Evolutionary conservation across 1,139 yeast genomes (phyloP), one percentile per base, ranked within the genome.

Genomic region (Kodamaea ohmeri): DNA sequence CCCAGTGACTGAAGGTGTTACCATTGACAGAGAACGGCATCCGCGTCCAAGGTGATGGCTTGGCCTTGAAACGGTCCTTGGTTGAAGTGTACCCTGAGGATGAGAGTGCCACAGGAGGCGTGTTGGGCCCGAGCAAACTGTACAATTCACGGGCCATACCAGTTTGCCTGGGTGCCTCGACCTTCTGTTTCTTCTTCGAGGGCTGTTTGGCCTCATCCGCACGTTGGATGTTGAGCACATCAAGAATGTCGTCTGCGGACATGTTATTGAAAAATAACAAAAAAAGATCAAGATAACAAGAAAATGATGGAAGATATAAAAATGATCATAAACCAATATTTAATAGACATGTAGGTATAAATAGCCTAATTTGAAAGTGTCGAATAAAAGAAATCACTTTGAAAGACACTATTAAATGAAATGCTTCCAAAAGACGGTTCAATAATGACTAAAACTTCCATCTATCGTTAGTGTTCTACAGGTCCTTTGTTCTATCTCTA

Each of bases 101-200:
- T 9, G 52, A 39, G 11, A 80, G 55, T 34, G 69, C 70, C 2
- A 89, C 78, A 1, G 98, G 94, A 0, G 98, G 97, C 2, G 95
- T 81, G 58, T 88, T 89, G 29, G 94, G 92, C 2, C 99, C 98
- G 29, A 94, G 67, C 42, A 94, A 70, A 50, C 84, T 85, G 60
- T 84, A 90, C 38, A 92, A 68, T 58, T 92, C 98, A 48, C 98
- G 73, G 46, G 88, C 94, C 80, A 92, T 84, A 15, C 96, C 96
- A 13, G 87, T 79, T 45, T 74, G 76, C 44, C 73, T 72, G 4
- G 70, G 68, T 9, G 43, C 41, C 6, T 32, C 44, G 44, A 51
- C 48, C 49, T 61, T 78, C 39, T 64, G 63, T 53, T 69, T 70
- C 55, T 68, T 68, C 52, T 67, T 67, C 2, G 62, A 58, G 3